Base-by-base conservation (phyloP, 2,329 filamentous ascomycete genomes). In the Macroventuria anomochaeta region DNA sequence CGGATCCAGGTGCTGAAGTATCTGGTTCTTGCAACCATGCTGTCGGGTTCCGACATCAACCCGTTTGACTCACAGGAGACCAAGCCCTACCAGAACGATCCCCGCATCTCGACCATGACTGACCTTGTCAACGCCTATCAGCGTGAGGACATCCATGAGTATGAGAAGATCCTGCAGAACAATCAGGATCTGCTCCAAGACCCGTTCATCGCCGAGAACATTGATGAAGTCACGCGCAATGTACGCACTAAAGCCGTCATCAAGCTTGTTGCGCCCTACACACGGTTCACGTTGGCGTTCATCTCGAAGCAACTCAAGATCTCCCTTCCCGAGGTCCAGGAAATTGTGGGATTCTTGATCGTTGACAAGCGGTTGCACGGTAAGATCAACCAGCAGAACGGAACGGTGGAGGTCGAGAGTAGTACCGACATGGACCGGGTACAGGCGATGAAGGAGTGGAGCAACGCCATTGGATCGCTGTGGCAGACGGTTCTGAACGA, bases 51-150 rank as follows among this genome's bases (percentile, higher is more conserved):
- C 33, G 87, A 96, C 75, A 99, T 99, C 84, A 97, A 97, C 74
- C 95, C 95, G 0, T 97, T 99, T 74, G 93, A 97, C 76, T 97
- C 93, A 7, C 95, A 97, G 75, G 95, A 99, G 79, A 97, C 93
- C 15, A 97, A 97, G 78, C 95, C 95, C 33, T 99, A 99, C 81
- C 93, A 92, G 77, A 93, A 90, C 63, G 93, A 99, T 73, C 90
- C 92, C 5, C 90, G 93, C 53, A 97, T 99, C 64, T 89, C 91
- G 2, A 93, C 92, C 64, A 99, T 99, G 93, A 97, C 93, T 2
- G 90, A 97, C 65, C 84, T 99, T 0, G 95, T 99, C 18, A 93
- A 97, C 67, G 92, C 95, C 10, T 99, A 96, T 75, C 95, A 97
- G 77, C 86, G 90, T 53, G 93, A 97, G 68, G 93, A 97, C 71